A percentile compares a stretch with the other conserved stretches of the same genome.
These are phyloP conservation scores for Phytophthora crassamura DNA, from an alignment of 352 stramenopile genomes.

Conservation along the genomic window DNA sequence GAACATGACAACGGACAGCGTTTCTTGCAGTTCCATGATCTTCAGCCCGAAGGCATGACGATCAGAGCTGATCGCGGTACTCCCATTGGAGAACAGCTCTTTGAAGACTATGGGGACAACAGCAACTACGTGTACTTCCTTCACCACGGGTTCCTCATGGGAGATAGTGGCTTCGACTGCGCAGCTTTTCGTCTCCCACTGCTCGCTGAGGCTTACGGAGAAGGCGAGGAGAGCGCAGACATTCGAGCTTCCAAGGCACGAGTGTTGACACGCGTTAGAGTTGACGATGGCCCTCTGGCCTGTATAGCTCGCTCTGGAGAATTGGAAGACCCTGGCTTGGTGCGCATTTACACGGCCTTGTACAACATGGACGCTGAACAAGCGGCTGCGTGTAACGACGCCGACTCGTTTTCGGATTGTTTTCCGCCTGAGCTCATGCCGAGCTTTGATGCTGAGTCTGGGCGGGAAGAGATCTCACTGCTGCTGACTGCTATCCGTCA, in stretches of 20 bases:
- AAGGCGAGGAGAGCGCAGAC: conserved; percentile 6
- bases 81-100: conserved; percentile 59
- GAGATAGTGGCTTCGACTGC: conserved; percentile 91
- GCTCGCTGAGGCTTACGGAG: conserved; percentile 15
- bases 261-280: conserved; percentile 34
- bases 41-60: conserved; percentile 48
- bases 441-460: conserved; percentile 8
- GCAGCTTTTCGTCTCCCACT: conserved; percentile 47
- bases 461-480: conserved; percentile 11
- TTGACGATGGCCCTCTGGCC: conserved; percentile 38
- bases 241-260: conserved; percentile 32
- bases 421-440: conserved; percentile 34
- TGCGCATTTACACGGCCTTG: conserved; percentile 42
- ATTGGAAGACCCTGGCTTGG: conserved; percentile 31
- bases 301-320: conserved; percentile 48
- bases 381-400: conserved; percentile 33
- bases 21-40: conserved; percentile 69
- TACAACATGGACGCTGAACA: conserved; percentile 26
- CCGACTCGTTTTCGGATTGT: conserved; percentile 39
- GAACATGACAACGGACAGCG: conserved; percentile 48
- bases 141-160: conserved; percentile 93
- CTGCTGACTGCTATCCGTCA: conserved; percentile 11
- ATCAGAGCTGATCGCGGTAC: conserved; percentile 75
- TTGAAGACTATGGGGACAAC: conserved; percentile 97
- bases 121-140: conserved; percentile 90